Conservation (phyloP, 805 yeast species). For the Suhomyces sp. region DNA sequence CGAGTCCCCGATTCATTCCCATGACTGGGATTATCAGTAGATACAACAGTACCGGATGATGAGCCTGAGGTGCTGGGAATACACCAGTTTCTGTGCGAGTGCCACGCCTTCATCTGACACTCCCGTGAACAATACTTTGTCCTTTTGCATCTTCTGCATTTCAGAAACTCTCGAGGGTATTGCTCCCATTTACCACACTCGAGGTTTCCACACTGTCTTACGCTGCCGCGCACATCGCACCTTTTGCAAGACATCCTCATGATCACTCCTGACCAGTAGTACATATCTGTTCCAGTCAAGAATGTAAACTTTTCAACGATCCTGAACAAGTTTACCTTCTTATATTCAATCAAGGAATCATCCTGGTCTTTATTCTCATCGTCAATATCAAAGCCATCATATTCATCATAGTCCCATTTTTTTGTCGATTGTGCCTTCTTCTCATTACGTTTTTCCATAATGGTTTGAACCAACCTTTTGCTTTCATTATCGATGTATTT, state of each 20-base stretch:
- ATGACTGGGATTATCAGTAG: too few relatives aligned
- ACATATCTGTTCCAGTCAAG: conserved; percentile 71
- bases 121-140: conserved; percentile 93
- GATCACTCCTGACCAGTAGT: conserved; percentile 97
- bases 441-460: conserved; percentile 32
- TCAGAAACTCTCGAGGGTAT: conserved; percentile 87
- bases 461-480: conserved; percentile 28
- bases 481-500: conserved; percentile 33
- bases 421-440: conserved; percentile 29
- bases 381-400: conserved; percentile 42
- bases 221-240: conserved; percentile 83
- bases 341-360: conserved; percentile 44
- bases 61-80: conserved; percentile 45
- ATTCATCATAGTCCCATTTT: conserved; percentile 43
- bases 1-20: too few relatives aligned
- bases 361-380: conserved; percentile 34
- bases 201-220: conserved; percentile 91
- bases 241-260: conserved; percentile 94
- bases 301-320: conserved; percentile 87
- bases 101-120: conserved; percentile 92
- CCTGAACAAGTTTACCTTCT: conserved; percentile 73
- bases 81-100: conserved; percentile 94
- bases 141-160: conserved; percentile 90
- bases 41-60: conserved; percentile 20
- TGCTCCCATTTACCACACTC: conserved; percentile 95